These are phyloP conservation scores for Wolfiporia cocos DNA, from an alignment of 1,284 basidiomycete genomes.

Conservation along the genomic window DNA sequence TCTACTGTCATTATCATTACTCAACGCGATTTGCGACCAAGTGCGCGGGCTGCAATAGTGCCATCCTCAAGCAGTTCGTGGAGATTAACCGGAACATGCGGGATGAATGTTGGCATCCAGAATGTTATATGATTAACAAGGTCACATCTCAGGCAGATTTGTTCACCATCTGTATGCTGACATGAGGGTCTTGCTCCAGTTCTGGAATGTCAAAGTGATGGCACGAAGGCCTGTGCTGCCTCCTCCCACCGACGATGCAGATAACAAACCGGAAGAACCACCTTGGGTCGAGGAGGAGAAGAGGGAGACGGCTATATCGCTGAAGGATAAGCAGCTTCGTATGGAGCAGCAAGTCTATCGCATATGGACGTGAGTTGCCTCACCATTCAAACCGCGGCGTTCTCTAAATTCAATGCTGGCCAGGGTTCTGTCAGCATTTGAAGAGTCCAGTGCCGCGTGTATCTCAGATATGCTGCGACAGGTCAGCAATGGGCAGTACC, in stretches of 20 bases:
- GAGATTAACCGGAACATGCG: slow-evolving; percentile 98
- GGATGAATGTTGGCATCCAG: slow-evolving; percentile 99
- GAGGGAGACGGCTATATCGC: slow-evolving; percentile 72
- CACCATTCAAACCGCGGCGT: neutral
- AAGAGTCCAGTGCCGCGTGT: slow-evolving; percentile 98
- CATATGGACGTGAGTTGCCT: slow-evolving; percentile 82
- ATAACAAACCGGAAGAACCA: slow-evolving; percentile 36
- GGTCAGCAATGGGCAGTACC: slow-evolving; percentile 93
- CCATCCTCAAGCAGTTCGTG: slow-evolving; percentile 99
- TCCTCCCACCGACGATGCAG: slow-evolving; percentile 44
- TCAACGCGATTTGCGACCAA: slow-evolving; percentile 98
- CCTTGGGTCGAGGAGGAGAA: slow-evolving; percentile 70
- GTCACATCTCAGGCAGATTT: slow-evolving; percentile 30
- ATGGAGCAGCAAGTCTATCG: slow-evolving; percentile 99
- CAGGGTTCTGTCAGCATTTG: slow-evolving; percentile 93
- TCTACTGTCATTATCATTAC: slow-evolving; percentile 98
- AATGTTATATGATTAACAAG: slow-evolving; percentile 99
- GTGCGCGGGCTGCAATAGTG: slow-evolving; percentile 95
- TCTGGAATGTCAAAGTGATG: slow-evolving; percentile 98
- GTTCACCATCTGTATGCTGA: slow-evolving; percentile 1
- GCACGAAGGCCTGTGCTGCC: slow-evolving; percentile 64
- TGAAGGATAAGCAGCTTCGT: slow-evolving; percentile 87
- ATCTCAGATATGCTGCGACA: slow-evolving; percentile 98
- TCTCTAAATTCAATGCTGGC: slow-evolving; percentile 6
- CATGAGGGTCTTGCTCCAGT: slow-evolving; percentile 40